Evolutionary conservation across 306 rosid genomes (phyloP).

Genomic region (Elaeagnus macrophylla): DNA sequence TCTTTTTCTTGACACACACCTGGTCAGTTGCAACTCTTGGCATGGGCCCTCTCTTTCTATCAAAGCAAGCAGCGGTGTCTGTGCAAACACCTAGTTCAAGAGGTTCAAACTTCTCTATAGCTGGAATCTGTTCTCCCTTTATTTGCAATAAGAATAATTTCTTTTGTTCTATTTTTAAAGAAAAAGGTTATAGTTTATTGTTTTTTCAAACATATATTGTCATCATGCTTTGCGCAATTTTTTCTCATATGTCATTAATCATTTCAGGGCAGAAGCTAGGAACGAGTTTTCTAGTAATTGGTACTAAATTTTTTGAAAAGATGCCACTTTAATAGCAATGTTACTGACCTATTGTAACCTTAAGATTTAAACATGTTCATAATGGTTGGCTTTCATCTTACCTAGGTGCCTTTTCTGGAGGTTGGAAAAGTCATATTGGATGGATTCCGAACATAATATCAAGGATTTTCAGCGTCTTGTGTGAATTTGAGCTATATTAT

Average conservation of each 20-base stretch:
- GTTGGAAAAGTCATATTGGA: background rate
- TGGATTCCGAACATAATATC: background rate
- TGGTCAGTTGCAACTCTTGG: conserved; percentile 38
- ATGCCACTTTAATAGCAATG: background rate
- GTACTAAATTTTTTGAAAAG: background rate
- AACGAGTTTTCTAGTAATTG: conserved; percentile 8
- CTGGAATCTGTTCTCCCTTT: conserved; percentile 19
- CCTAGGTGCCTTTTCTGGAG: too few species aligned
- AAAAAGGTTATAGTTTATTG: conserved; percentile 10
- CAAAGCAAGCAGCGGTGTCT: conserved; percentile 50
- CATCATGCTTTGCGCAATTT: conserved; percentile 3
- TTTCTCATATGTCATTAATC: conserved; percentile 10
- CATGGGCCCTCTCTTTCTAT: conserved; percentile 50
- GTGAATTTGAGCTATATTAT: background rate
- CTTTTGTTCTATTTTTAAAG: conserved; percentile 19
- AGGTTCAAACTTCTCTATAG: conserved; percentile 19
- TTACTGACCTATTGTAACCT: background rate
- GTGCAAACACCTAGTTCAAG: conserved; percentile 27
- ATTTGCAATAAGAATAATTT: conserved; percentile 17
- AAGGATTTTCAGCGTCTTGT: background rate
- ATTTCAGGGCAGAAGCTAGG: conserved; percentile 1
- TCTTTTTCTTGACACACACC: conserved; percentile 60
- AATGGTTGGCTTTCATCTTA: background rate
- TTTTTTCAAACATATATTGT: conserved; percentile 21
- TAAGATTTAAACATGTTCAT: background rate